Evolutionary conservation across 768 basidiomycete genomes (phyloP).

Genomic region (Tylopilus subfusipes): DNA sequence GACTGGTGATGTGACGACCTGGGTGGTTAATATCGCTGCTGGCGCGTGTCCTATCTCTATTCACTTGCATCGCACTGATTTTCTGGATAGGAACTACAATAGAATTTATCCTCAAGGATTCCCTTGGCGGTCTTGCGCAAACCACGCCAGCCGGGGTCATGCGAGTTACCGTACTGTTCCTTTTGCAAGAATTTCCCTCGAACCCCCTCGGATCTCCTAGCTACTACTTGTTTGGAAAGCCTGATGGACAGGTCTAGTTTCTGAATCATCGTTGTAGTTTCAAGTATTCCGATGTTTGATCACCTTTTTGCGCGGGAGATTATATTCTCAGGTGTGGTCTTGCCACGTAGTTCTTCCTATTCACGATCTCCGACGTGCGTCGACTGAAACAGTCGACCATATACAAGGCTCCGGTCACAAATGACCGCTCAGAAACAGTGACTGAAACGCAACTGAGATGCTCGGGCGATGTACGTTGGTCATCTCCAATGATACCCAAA

Average conservation of each 20-base stretch:
- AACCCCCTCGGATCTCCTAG: conserved; percentile 5
- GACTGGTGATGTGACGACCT: neutral
- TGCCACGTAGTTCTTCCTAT: neutral
- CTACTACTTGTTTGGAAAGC: conserved; percentile 7
- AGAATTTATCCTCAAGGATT: conserved; percentile 53
- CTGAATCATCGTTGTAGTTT: conserved; percentile 21
- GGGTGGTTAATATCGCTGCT: conserved; percentile 4
- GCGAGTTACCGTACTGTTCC: neutral
- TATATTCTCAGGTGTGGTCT: neutral
- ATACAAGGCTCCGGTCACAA: neutral
- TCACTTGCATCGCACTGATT: neutral
- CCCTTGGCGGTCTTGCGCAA: conserved; percentile 43
- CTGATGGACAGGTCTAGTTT: neutral
- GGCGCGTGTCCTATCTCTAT: neutral
- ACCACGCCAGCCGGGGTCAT: conserved; percentile 30
- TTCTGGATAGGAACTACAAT: conserved; percentile 41
- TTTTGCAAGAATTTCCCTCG: neutral
- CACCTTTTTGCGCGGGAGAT: neutral
- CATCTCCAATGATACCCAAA: neutral
- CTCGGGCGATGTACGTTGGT: neutral
- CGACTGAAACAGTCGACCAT: neutral
- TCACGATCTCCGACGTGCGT: neutral
- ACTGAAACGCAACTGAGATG: neutral
- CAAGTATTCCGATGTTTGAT: conserved; percentile 6
- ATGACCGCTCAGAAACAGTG: neutral